These are phyloP conservation scores for Clonostachys rosea DNA, from an alignment of 2,329 filamentous ascomycete genomes.

Conservation along the genomic window DNA sequence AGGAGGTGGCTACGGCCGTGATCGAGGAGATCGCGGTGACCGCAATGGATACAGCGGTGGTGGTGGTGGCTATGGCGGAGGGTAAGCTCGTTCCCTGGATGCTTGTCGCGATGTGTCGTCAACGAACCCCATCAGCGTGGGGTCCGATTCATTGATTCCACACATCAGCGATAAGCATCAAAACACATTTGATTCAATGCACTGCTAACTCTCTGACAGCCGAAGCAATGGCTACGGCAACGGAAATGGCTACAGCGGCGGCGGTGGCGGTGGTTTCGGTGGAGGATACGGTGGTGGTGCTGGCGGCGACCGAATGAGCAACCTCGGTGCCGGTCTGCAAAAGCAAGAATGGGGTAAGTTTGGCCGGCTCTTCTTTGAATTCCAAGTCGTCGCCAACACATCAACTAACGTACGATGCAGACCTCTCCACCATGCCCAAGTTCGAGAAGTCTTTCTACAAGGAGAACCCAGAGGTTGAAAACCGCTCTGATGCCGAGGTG, in stretches of 20 bases:
- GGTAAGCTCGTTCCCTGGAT: slow-evolving; percentile 21
- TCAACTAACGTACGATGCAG: slow-evolving; percentile 37
- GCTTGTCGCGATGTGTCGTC: not conserved
- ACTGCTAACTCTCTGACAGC: slow-evolving; percentile 33
- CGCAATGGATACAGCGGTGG: slow-evolving; percentile 26
- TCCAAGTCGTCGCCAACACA: slow-evolving; percentile 7
- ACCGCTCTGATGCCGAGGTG: slow-evolving; percentile 73
- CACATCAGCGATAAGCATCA: not conserved
- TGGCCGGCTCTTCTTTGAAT: slow-evolving; percentile 1
- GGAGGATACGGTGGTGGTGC: slow-evolving; percentile 27
- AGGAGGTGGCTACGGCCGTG: slow-evolving; percentile 32
- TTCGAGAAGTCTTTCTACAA: slow-evolving; percentile 99
- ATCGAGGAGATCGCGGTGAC: slow-evolving; percentile 44
- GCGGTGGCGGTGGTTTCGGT: slow-evolving; percentile 26
- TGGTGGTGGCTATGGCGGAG: slow-evolving; percentile 23
- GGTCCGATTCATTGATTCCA: too few relatives aligned
- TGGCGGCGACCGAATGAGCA: slow-evolving; percentile 90
- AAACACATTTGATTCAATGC: slow-evolving; percentile 1
- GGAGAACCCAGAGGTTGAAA: slow-evolving; percentile 76
- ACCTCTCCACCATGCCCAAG: slow-evolving; percentile 76
- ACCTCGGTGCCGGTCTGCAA: slow-evolving; percentile 83
- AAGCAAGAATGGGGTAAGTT: slow-evolving; percentile 82
- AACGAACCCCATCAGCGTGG: not conserved
- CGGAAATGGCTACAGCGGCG: slow-evolving; percentile 24
- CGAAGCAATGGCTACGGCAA: slow-evolving; percentile 40